Evolutionary conservation across 2,329 filamentous ascomycete genomes (phyloP).

Genomic region (Aspergillus nomiae): DNA sequence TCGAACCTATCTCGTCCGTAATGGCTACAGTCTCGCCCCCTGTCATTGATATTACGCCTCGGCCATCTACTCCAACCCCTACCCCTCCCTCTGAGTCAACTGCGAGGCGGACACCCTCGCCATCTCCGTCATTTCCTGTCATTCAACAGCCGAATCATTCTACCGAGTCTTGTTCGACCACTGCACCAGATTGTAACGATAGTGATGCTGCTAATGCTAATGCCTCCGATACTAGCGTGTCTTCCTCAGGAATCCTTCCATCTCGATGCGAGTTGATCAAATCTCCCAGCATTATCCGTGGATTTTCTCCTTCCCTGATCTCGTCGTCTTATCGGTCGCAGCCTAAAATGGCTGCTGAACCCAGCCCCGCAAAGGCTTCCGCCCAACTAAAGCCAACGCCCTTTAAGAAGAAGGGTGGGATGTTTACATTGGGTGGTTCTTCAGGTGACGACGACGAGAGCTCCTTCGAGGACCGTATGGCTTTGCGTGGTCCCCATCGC

Average conservation of each 20-base stretch:
- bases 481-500: conserved; percentile 50
- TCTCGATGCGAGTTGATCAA: conserved; percentile 54
- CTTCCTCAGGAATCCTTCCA: conserved; percentile 50
- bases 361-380: conserved; percentile 58
- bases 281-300: conserved; percentile 74
- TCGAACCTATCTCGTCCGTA: conserved; percentile 59
- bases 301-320: conserved; percentile 77
- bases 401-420: conserved; percentile 67
- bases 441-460: conserved; percentile 82
- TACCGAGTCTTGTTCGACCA: conserved; percentile 64
- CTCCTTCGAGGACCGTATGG: conserved; percentile 68
- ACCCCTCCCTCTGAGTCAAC: conserved; percentile 35
- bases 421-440: conserved; percentile 75
- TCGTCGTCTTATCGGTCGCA: conserved; percentile 68
- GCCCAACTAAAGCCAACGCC: conserved; percentile 59
- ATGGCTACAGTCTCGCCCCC: conserved; percentile 42
- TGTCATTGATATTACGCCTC: conserved; percentile 47
- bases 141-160: conserved; percentile 44
- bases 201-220: conserved; percentile 45
- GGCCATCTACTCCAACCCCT: conserved; percentile 44
- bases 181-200: conserved; percentile 47
- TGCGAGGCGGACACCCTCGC: conserved; percentile 26
- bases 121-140: conserved; percentile 28
- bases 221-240: conserved; percentile 64
- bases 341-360: conserved; percentile 55